A percentile compares a stretch with the other conserved stretches of the same genome.
Evolutionary conservation across 169 alveolate species (phyloP).

Genomic region (Cryptosporidium sp.): DNA sequence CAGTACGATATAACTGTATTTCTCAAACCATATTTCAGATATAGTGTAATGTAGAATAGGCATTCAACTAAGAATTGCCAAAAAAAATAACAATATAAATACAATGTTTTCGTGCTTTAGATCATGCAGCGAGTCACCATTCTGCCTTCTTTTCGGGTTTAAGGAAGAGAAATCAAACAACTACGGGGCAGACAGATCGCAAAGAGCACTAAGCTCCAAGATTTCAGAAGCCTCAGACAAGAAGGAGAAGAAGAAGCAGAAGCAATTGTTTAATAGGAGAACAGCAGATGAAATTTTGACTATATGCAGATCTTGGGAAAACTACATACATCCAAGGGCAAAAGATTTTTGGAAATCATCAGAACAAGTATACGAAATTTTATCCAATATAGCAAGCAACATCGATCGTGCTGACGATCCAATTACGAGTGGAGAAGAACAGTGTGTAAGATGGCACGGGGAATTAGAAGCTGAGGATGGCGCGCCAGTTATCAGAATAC

Average conservation of each 20-base stretch:
- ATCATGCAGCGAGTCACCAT: slow-evolving; percentile 74
- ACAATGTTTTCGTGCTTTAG: slow-evolving; percentile 69
- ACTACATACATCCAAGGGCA: slow-evolving; percentile 93
- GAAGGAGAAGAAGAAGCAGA: background rate
- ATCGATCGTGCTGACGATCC: slow-evolving; percentile 89
- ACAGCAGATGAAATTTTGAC: slow-evolving; percentile 89
- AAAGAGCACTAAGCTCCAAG: slow-evolving; percentile 66
- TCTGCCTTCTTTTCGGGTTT: slow-evolving; percentile 61
- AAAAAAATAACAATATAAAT: too few species aligned
- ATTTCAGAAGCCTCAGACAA: slow-evolving; percentile 24
- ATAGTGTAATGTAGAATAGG: background rate
- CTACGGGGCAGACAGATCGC: slow-evolving; percentile 62
- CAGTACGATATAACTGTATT: background rate
- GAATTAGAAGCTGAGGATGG: slow-evolving; percentile 85
- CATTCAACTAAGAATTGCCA: background rate
- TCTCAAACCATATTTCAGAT: background rate
- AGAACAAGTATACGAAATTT: slow-evolving; percentile 85
- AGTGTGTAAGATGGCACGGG: slow-evolving; percentile 92
- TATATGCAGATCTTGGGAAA: slow-evolving; percentile 90
- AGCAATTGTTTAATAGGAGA: slow-evolving; percentile 80
- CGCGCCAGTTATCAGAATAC: slow-evolving; percentile 87
- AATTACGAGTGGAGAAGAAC: slow-evolving; percentile 88
- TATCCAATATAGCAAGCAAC: slow-evolving; percentile 87
- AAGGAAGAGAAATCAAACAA: slow-evolving; percentile 38
- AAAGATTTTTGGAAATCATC: slow-evolving; percentile 89